Evolutionary conservation across 306 rosid genomes (phyloP).

Genomic region (Vigna unguiculata): DNA sequence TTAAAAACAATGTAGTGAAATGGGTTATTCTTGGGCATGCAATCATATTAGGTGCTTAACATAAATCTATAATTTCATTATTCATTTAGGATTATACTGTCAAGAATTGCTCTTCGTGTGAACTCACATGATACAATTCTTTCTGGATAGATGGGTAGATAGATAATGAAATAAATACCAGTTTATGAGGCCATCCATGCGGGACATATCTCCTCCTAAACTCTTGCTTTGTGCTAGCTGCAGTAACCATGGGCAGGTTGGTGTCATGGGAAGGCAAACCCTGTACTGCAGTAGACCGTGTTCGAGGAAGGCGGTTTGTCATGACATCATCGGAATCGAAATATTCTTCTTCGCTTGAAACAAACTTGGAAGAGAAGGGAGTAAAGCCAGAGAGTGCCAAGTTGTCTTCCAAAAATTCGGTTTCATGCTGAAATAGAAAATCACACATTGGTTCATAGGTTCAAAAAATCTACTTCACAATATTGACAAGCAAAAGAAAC

Average conservation of each 20-base stretch:
- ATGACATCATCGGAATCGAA: slow-evolving; percentile 84
- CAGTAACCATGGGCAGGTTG: slow-evolving; percentile 60
- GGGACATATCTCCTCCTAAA: slow-evolving; percentile 72
- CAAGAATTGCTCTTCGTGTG: background rate
- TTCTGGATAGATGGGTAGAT: background rate
- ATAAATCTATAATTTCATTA: background rate
- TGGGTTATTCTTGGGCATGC: background rate
- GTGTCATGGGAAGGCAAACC: slow-evolving; percentile 59
- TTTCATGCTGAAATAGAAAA: slow-evolving; percentile 52
- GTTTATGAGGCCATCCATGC: slow-evolving; percentile 93
- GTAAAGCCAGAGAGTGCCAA: slow-evolving; percentile 51
- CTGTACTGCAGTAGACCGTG: slow-evolving; percentile 58
- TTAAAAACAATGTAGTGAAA: background rate
- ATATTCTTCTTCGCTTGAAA: slow-evolving; percentile 73
- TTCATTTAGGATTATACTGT: background rate
- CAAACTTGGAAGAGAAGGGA: slow-evolving; percentile 53
- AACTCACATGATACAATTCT: background rate
- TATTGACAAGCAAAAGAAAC: background rate
- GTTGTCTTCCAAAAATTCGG: slow-evolving; percentile 58
- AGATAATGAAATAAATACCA: slow-evolving; percentile 59
- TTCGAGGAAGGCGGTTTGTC: slow-evolving; percentile 60
- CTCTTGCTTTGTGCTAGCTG: slow-evolving; percentile 63
- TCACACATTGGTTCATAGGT: slow-evolving; percentile 26
- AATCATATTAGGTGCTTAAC: background rate
- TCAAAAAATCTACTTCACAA: slow-evolving; percentile 9